Evolutionary conservation across 257 asterid species (phyloP).

Genomic region (Nicotiana knightiana): DNA sequence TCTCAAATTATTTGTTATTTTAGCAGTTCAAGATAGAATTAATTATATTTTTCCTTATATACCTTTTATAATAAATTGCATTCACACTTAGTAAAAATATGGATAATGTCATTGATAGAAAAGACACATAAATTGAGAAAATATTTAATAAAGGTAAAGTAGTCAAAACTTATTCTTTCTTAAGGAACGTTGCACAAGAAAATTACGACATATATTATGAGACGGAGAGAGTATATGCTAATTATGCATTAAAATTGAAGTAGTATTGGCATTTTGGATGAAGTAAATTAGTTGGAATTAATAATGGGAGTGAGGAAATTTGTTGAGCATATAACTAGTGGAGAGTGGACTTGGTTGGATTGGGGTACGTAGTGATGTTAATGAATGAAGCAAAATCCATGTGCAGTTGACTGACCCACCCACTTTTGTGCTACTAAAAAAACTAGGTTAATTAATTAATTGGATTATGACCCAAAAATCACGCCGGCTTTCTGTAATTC

Average conservation of each 20-base stretch:
- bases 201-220: too few species aligned
- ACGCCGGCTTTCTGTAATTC: conserved; percentile 25
- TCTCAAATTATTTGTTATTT: too few species aligned
- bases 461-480: conserved; percentile 29
- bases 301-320: not conserved
- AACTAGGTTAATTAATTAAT: conserved; percentile 9
- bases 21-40: too few species aligned
- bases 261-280: not conserved
- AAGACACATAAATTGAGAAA: too few species aligned
- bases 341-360: not conserved
- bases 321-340: not conserved
- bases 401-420: conserved; percentile 33
- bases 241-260: not conserved
- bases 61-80: too few species aligned
- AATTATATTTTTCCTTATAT: too few species aligned
- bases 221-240: not conserved
- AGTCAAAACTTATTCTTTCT: too few species aligned
- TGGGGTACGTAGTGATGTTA: conserved; percentile 5
- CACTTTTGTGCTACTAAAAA: conserved; percentile 4
- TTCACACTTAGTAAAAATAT: too few species aligned
- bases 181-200: too few species aligned
- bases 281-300: not conserved
- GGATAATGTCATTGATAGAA: too few species aligned
- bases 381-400: conserved; percentile 22
- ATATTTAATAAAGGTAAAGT: too few species aligned